Evolutionary conservation across 345 rosid genomes (phyloP), one percentile per base, ranked within the genome.

Genomic region (Abelmoschus esculentus): DNA sequence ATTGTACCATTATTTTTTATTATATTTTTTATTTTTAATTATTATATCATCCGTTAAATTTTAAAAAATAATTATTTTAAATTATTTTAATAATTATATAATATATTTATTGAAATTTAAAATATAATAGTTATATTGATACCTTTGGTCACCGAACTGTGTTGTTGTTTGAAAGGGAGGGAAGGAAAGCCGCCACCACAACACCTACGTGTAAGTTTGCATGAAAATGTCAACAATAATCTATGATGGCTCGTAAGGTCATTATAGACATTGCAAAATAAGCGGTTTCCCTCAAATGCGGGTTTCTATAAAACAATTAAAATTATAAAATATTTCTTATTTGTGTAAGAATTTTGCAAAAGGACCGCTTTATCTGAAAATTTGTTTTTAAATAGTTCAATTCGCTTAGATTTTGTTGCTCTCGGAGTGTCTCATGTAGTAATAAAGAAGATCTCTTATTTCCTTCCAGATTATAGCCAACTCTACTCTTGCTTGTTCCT

Each of bases 341-440:
- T 3, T 15, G 17, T 14, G 1, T 49, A 14, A 15, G 17, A 14
- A 15, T 49, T 49, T 49, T 14, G n/a, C 17, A 4, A 49, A 49
- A 13, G 53, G 53, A 84, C 86, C 81, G 84, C 84, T 80, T 80
- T 75, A 74, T 85, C 80, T 76, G 72, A 86, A 83, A 61, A 49
- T n/a, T n/a, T n/a, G n/a, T n/a, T n/a, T n/a, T n/a, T n/a, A n/a
- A n/a, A n/a, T n/a, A n/a, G n/a, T n/a, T n/a, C n/a, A n/a, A n/a
- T n/a, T n/a, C 50, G 14, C 14, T 46, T 46, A 4, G 17, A 18
- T 0, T 46, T 75, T 15, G 18, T 32, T 31, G 32, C 50, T 32
- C 71, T 22, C 52, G 12, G 44, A 6, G 44, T 34, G 17, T 56
- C 5, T 29, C 56, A 60, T 50, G 70, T 70, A 70, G 61, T 57